Percentiles rank a stretch among this genome's conserved stretches.
These are phyloP conservation scores for Apiotrichum sp. DNA, from an alignment of 1,284 basidiomycete genomes.

Conservation along the genomic window DNA sequence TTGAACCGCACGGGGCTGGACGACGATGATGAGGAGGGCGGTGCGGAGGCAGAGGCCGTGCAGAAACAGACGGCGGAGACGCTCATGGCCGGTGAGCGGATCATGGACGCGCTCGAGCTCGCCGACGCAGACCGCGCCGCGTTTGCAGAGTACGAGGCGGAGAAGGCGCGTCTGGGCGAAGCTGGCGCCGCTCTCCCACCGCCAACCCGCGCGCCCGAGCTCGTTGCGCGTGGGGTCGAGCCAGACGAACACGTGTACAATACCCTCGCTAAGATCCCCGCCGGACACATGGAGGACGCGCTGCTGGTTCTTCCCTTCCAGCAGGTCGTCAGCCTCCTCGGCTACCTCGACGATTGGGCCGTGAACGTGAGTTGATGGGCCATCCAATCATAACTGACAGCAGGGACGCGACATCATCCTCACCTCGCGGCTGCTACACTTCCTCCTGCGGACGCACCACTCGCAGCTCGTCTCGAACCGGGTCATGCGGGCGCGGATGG, in stretches of 20 bases:
- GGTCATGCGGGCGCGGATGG: conserved; percentile 78
- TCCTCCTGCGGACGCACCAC: conserved; percentile 88
- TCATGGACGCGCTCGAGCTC: conserved; percentile 90
- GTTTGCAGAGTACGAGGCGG: conserved; percentile 58
- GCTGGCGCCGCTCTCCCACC: conserved; percentile 57
- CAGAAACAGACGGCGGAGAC: conserved; percentile 90
- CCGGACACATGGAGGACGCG: conserved; percentile 83
- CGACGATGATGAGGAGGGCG: conserved; percentile 49
- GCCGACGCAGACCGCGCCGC: conserved; percentile 70
- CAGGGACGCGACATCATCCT: conserved; percentile 70
- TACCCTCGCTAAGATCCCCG: conserved; percentile 73
- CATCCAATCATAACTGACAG: too few relatives aligned
- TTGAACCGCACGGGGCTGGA: conserved; percentile 53
- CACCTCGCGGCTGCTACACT: conserved; percentile 84
- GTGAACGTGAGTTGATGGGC: conserved; percentile 43
- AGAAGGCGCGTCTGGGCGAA: conserved; percentile 55
- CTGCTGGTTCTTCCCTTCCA: conserved; percentile 88
- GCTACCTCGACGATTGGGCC: conserved; percentile 84
- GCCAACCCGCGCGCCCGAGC: conserved; percentile 71
- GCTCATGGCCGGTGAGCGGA: conserved; percentile 92
- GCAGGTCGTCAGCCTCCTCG: conserved; percentile 79
- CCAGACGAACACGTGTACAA: conserved; percentile 81
- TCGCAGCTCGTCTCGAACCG: conserved; percentile 92
- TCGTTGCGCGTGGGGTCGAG: conserved; percentile 65
- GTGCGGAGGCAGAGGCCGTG: conserved; percentile 64